Conservation (phyloP, 176 grass and related monocot genomes). For the Coix lacrymajobi region DNA sequence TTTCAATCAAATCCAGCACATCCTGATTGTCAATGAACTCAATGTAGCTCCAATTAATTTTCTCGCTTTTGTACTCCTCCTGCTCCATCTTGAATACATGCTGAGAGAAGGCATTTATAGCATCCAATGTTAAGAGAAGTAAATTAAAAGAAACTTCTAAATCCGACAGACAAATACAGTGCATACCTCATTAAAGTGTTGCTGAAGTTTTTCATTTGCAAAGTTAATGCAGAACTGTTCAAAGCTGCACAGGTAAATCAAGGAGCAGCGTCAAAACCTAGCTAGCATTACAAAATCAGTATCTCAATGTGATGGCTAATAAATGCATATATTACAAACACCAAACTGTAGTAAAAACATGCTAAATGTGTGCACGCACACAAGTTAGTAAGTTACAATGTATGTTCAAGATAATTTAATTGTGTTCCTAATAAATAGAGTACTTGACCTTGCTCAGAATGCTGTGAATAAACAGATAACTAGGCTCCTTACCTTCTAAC, state of each 20-base stretch:
- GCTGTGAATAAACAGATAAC: background rate
- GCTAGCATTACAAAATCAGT: background rate
- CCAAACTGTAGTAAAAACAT: background rate
- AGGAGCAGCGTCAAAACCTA: background rate
- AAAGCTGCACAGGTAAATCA: conserved; percentile 60
- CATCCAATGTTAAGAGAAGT: conserved; percentile 13
- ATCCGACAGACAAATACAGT: background rate
- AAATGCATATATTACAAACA: background rate
- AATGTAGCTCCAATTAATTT: conserved; percentile 99
- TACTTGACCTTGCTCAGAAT: background rate
- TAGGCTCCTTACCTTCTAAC: background rate
- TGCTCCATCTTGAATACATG: conserved; percentile 99
- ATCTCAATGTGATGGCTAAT: background rate
- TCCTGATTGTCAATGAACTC: conserved; percentile 99
- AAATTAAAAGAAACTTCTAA: conserved; percentile 15
- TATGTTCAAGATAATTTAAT: background rate
- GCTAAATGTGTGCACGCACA: background rate
- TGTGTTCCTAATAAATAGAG: background rate
- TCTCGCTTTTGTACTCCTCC: conserved; percentile 91
- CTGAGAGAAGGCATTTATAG: conserved; percentile 44
- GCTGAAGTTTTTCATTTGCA: conserved; percentile 99
- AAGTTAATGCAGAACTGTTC: conserved; percentile 99
- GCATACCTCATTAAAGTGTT: conserved; percentile 95
- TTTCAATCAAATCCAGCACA: conserved; percentile 98
- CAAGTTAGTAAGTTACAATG: background rate